Base-by-base conservation (phyloP, 345 rosid genomes). In the Nasturtium officinale region DNA sequence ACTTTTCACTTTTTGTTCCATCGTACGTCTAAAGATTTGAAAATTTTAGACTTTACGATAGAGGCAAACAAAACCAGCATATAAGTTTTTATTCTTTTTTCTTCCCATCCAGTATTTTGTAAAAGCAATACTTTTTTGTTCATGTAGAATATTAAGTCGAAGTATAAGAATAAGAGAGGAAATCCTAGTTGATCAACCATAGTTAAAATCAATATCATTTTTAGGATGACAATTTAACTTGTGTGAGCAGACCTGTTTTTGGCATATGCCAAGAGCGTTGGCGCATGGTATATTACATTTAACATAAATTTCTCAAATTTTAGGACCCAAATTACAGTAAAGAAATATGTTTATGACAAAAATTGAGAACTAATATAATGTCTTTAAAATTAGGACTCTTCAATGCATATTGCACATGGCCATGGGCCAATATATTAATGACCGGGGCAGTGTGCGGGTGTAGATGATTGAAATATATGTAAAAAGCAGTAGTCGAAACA, bases 1-100 rank as follows among this genome's bases (percentile, higher is more conserved):
- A 61, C 23, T 28, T 75, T 68, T 60, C 68, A 74, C 51, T 67
- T 59, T 74, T 29, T 48, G 37, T 74, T 74, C 35, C 18, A 65
- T 30, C 62, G 64, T 37, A 53, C 77, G 56, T 59, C 65, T 56
- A 9, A 9, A 33, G 16, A 73, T 54, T 23, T 29, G 2, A 16
- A 48, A 9, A 0, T 50, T 42, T 29, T 43, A 45, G 4, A 40
- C 9, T 26, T 17, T 23, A 8, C n/a, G 20, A 45, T n/a, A 65
- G 18, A 64, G 30, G 58, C 48, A 45, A 16, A 61, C 33, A 57
- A 29, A 20, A 20, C 15, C 59, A 70, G 18, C 37, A 10, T 6
- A 0, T 9, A 23, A 1, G 0, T 18, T 40, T 6, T 26, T 25
- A 25, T 25, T 25, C 3, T 25, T 3, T 25, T 25, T 6, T 17